Evolutionary conservation across 164 flowering plant genomes (phyloP).

Genomic region (Stephania japonica): DNA sequence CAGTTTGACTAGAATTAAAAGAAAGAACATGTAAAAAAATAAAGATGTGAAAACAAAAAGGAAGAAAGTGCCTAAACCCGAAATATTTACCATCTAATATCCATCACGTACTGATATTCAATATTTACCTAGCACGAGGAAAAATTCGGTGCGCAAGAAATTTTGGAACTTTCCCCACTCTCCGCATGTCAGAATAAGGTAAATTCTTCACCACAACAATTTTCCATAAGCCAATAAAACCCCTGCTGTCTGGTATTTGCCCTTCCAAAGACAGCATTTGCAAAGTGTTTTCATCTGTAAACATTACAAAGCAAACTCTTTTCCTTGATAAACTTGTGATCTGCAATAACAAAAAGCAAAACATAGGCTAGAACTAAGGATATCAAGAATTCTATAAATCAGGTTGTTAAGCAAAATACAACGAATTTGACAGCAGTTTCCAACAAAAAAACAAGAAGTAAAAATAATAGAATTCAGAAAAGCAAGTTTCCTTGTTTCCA

Average conservation of each 20-base stretch:
- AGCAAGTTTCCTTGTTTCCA: not conserved
- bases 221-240: constrained; percentile 89
- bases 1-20: too few species aligned
- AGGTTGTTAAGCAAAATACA: not conserved
- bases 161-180: constrained; percentile 95
- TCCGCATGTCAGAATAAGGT: constrained; percentile 83
- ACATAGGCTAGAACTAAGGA: not conserved
- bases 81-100: not conserved
- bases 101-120: not conserved
- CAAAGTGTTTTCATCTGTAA: constrained; percentile 73
- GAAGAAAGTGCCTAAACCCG: not conserved
- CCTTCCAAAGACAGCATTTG: constrained; percentile 73
- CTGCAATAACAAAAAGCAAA: constrained; percentile 34
- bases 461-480: not conserved
- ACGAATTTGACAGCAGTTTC: not conserved
- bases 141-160: constrained; percentile 86
- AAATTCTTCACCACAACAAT: constrained; percentile 82
- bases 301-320: constrained; percentile 95
- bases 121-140: constrained; percentile 79
- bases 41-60: not conserved
- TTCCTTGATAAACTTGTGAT: constrained; percentile 80
- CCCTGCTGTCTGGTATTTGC: constrained; percentile 53
- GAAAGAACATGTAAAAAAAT: not conserved
- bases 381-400: not conserved
- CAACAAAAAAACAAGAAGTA: not conserved